Evolutionary conservation across 2,329 filamentous ascomycete genomes (phyloP).

Genomic region (Cladosporium sp.): DNA sequence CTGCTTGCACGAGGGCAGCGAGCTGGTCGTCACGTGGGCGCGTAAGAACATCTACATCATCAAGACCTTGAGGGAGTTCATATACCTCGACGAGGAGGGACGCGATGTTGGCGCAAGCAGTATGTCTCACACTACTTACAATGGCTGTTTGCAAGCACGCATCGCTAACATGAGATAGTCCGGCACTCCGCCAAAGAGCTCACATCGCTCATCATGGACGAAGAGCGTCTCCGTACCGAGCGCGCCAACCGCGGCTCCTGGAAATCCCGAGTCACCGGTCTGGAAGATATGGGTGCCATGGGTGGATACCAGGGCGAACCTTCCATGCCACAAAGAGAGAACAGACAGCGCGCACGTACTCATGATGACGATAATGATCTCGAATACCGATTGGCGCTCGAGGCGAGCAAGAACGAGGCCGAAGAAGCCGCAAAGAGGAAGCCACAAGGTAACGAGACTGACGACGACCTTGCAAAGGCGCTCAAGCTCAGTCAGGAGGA

Average conservation of each 20-base stretch:
- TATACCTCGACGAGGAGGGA: slow-evolving; percentile 93
- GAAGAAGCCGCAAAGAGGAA: slow-evolving; percentile 81
- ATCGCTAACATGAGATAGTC: slow-evolving; percentile 55
- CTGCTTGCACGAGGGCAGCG: slow-evolving; percentile 93
- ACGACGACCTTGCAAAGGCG: slow-evolving; percentile 89
- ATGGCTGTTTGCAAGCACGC: background rate
- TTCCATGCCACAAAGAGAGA: slow-evolving; percentile 38
- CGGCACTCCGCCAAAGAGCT: slow-evolving; percentile 94
- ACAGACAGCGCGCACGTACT: slow-evolving; percentile 17
- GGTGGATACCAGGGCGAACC: slow-evolving; percentile 35
- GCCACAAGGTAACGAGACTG: slow-evolving; percentile 54
- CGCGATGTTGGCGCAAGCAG: slow-evolving; percentile 95
- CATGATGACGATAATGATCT: slow-evolving; percentile 74
- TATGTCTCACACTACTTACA: slow-evolving; percentile 44
- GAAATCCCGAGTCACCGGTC: slow-evolving; percentile 92
- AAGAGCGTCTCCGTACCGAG: slow-evolving; percentile 86
- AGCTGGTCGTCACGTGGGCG: slow-evolving; percentile 95
- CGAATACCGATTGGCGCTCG: slow-evolving; percentile 84
- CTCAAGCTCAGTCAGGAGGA: slow-evolving; percentile 94
- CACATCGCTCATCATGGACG: slow-evolving; percentile 85
- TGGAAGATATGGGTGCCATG: slow-evolving; percentile 69
- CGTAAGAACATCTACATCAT: slow-evolving; percentile 98
- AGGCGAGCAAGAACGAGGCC: slow-evolving; percentile 91
- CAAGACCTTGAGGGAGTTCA: slow-evolving; percentile 95
- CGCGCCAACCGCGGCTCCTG: slow-evolving; percentile 87